phyloP scores from a whole-genome alignment of 768 basidiomycete species.

The Naganishia vaughanmartiniae region DNA sequence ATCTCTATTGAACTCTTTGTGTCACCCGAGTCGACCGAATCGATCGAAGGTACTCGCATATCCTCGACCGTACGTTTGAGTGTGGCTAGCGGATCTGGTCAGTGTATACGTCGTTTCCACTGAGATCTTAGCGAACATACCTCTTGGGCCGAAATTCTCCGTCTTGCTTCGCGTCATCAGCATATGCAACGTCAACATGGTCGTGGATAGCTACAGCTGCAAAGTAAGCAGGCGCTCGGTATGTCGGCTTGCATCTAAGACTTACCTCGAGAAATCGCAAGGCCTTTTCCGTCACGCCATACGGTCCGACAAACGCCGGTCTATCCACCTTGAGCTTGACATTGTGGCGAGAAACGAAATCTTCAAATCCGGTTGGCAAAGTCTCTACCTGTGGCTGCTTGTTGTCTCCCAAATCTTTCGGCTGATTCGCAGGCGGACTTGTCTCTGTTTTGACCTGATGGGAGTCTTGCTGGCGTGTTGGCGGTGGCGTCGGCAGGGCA shows the following conservation, averaged over 20 bases:
- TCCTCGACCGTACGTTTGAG: conserved; percentile 17
- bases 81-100: background rate
- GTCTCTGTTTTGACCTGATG: background rate
- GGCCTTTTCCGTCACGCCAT: conserved; percentile 10
- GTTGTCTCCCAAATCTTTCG: background rate
- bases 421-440: background rate
- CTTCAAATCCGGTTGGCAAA: conserved; percentile 1
- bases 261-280: conserved; percentile 19
- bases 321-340: background rate
- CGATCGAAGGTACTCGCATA: background rate
- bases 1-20: conserved; percentile 13
- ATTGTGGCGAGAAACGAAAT: background rate
- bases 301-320: conserved; percentile 10
- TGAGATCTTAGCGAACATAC: background rate
- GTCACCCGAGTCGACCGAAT: background rate
- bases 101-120: background rate
- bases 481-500: background rate
- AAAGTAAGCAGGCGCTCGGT: background rate
- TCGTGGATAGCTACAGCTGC: background rate
- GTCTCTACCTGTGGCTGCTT: background rate
- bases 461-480: background rate
- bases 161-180: conserved; percentile 9
- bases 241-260: background rate
- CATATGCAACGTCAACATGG: conserved; percentile 8
- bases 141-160: background rate